Evolutionary conservation across 208 protist species (phyloP).

Genomic region (Acanthamoeba sp.): DNA sequence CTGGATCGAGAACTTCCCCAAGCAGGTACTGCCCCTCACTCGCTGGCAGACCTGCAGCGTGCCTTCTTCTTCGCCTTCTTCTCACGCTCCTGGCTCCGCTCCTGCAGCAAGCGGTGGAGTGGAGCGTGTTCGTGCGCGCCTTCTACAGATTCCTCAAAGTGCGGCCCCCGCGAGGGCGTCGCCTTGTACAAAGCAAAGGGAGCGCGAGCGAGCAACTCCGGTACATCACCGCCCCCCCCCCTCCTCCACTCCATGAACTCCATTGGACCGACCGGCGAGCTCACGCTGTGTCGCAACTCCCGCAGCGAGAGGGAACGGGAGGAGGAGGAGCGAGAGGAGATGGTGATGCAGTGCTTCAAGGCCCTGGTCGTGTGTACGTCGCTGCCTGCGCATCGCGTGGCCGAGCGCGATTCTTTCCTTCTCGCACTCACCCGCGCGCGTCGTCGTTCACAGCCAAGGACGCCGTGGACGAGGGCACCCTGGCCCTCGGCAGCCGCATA

Average conservation of each 20-base stretch:
- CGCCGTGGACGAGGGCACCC: neutral
- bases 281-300: no score
- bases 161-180: conserved; percentile 3
- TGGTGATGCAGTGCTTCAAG: conserved; percentile 64
- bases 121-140: conserved; percentile 31
- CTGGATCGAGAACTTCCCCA: conserved; percentile 71
- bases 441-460: neutral
- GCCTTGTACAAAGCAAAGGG: conserved; percentile 57
- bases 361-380: conserved; percentile 43
- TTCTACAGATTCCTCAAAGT: conserved; percentile 72
- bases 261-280: no score
- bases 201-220: neutral
- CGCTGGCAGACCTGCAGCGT: neutral
- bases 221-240: neutral
- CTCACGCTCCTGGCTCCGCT: no score
- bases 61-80: neutral
- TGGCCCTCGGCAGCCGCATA: conserved; percentile 23
- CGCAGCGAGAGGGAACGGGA: neutral
- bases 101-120: conserved; percentile 66
- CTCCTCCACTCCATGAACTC: neutral
- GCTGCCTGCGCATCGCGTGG: no score
- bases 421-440: neutral
- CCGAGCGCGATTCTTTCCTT: neutral
- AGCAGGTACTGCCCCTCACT: neutral
- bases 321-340: conserved; percentile 27